Conservation (phyloP, 1,284 basidiomycete species). For the Boletus sp. region DNA sequence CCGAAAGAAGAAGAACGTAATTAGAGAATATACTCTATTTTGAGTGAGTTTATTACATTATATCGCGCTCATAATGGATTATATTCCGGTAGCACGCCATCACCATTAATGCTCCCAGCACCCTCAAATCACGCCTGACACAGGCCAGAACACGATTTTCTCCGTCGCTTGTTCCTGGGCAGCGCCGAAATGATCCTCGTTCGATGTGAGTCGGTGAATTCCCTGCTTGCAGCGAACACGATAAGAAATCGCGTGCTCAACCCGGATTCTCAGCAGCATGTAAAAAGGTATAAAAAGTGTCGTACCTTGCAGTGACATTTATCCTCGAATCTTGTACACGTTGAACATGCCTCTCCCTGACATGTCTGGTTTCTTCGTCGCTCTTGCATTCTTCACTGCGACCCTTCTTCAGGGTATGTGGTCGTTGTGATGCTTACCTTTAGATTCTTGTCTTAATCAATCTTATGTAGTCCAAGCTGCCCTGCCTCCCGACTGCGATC, state of each 20-base stretch:
- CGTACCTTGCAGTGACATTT: background rate
- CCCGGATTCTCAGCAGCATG: background rate
- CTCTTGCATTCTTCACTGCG: slow-evolving; percentile 18
- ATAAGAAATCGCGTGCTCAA: background rate
- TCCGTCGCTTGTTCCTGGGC: background rate
- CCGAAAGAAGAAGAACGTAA: no score
- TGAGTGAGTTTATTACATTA: no score
- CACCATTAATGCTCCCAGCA: no score
- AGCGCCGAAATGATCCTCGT: background rate
- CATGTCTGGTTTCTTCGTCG: slow-evolving; percentile 28
- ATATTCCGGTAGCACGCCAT: no score
- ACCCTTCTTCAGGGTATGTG: slow-evolving; percentile 25
- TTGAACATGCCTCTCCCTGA: background rate
- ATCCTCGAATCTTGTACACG: background rate
- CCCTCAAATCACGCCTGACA: no score
- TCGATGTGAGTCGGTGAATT: no score
- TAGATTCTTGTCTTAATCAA: background rate
- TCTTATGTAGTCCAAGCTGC: slow-evolving; percentile 17
- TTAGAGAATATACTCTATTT: no score
- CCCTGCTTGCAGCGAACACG: background rate
- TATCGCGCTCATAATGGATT: no score
- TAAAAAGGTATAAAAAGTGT: slow-evolving; percentile 29
- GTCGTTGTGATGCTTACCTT: background rate
- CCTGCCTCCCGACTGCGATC: slow-evolving; percentile 41
- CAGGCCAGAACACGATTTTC: no score